Evolutionary conservation across 164 flowering plant genomes (phyloP).

Genomic region (Annona squamosa): DNA sequence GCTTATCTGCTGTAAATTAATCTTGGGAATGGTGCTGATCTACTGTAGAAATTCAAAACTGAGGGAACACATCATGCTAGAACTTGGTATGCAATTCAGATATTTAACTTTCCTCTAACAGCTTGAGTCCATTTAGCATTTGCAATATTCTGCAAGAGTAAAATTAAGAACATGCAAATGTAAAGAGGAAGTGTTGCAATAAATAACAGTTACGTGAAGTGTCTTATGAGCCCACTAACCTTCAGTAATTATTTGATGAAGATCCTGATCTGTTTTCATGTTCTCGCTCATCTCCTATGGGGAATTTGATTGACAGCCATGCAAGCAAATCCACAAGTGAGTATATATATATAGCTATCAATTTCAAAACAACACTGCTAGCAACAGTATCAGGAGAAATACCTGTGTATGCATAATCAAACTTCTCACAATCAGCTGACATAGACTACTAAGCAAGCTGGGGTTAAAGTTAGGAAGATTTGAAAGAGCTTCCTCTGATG

Average conservation of each 20-base stretch:
- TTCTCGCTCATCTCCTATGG: constrained; percentile 23
- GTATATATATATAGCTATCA: neutral
- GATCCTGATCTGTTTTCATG: constrained; percentile 40
- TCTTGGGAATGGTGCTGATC: neutral
- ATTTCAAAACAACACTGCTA: neutral
- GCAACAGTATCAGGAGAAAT: constrained; percentile 8
- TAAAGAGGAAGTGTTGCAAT: neutral
- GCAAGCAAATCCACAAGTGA: neutral
- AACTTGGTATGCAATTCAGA: neutral
- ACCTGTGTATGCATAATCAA: constrained; percentile 50
- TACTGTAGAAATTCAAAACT: neutral
- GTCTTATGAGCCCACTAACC: constrained; percentile 28
- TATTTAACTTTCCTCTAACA: neutral
- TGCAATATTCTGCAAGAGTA: neutral
- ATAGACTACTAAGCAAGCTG: constrained; percentile 29
- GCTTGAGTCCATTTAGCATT: neutral
- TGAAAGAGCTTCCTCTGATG: constrained; percentile 70
- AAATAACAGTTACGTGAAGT: neutral
- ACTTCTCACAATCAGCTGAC: constrained; percentile 56
- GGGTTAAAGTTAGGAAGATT: constrained; percentile 36
- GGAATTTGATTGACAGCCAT: neutral
- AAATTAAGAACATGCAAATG: neutral
- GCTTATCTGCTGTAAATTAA: neutral
- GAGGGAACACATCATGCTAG: neutral
- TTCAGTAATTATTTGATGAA: constrained; percentile 46